Conservation (phyloP, 495 filamentous ascomycete species). For the Entonaema liquescens region DNA sequence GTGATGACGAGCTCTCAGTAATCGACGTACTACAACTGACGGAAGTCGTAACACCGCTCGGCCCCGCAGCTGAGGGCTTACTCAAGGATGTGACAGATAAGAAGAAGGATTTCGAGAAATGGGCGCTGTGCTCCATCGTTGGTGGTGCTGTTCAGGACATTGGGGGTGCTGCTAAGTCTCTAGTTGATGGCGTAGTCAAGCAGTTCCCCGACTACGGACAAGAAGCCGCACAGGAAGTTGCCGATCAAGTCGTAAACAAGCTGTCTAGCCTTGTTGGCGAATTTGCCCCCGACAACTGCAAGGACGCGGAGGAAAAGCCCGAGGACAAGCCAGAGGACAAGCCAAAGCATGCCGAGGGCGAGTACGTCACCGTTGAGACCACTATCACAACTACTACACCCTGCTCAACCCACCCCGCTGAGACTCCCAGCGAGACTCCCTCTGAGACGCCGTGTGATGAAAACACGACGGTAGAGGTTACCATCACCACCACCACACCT, state of each 20-base stretch:
- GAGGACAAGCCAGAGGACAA: not conserved
- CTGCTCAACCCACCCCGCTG: not conserved
- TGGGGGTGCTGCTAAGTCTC: conserved; percentile 45
- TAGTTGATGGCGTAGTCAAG: conserved; percentile 46
- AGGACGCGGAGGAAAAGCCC: conserved; percentile 12
- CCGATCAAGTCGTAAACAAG: conserved; percentile 47
- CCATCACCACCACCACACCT: not conserved
- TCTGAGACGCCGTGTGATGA: not conserved
- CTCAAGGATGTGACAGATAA: conserved; percentile 48
- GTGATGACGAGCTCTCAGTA: conserved; percentile 37
- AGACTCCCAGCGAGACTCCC: not conserved
- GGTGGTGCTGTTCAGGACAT: conserved; percentile 44
- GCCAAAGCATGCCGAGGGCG: not conserved
- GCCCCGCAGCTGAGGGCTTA: conserved; percentile 42
- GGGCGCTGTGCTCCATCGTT: conserved; percentile 43
- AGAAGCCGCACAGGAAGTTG: conserved; percentile 42
- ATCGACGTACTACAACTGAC: conserved; percentile 49
- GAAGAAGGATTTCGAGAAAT: conserved; percentile 49
- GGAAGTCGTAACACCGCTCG: conserved; percentile 47
- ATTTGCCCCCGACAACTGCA: conserved; percentile 37
- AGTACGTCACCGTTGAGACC: not conserved
- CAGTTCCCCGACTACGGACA: conserved; percentile 48
- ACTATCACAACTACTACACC: conserved; percentile 29
- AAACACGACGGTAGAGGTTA: not conserved
- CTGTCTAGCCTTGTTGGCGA: conserved; percentile 38